Conservation (phyloP, 1,139 yeast species). For the Yamadazyma pseudoaaseri region DNA sequence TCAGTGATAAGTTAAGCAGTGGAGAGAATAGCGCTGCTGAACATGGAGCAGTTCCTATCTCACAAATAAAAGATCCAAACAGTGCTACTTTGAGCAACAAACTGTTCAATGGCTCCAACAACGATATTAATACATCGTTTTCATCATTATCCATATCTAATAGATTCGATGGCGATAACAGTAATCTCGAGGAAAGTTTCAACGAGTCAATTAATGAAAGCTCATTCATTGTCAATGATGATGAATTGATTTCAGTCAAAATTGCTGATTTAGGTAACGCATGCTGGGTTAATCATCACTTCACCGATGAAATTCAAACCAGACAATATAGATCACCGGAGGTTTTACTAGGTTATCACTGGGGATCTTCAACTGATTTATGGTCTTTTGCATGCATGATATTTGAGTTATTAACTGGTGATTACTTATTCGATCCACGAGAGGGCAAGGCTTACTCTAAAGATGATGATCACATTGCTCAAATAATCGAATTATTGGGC, state of each 20-base stretch:
- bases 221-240: conserved; percentile 36
- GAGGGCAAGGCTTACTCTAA: conserved; percentile 46
- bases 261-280: conserved; percentile 54
- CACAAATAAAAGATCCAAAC: conserved; percentile 15
- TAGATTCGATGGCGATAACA: conserved; percentile 9
- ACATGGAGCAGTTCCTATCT: conserved; percentile 12
- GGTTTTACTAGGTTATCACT: conserved; percentile 46
- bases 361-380: conserved; percentile 51
- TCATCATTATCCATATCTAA: conserved; percentile 45
- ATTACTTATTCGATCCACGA: conserved; percentile 48
- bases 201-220: conserved; percentile 15
- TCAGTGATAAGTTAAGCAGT: conserved; percentile 13
- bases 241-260: conserved; percentile 47
- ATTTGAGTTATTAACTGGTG: conserved; percentile 49
- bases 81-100: conserved; percentile 3
- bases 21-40: conserved; percentile 10
- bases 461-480: conserved; percentile 53
- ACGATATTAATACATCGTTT: conserved; percentile 33
- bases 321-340: conserved; percentile 51
- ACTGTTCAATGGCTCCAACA: conserved; percentile 6
- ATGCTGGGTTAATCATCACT: conserved; percentile 49
- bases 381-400: conserved; percentile 51
- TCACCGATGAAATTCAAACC: conserved; percentile 52
- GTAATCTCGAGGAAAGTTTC: conserved; percentile 19
- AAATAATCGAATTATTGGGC: conserved; percentile 46